phyloP scores from a whole-genome alignment of 495 filamentous ascomycete genomes.

The Cladorrhinum samala region DNA sequence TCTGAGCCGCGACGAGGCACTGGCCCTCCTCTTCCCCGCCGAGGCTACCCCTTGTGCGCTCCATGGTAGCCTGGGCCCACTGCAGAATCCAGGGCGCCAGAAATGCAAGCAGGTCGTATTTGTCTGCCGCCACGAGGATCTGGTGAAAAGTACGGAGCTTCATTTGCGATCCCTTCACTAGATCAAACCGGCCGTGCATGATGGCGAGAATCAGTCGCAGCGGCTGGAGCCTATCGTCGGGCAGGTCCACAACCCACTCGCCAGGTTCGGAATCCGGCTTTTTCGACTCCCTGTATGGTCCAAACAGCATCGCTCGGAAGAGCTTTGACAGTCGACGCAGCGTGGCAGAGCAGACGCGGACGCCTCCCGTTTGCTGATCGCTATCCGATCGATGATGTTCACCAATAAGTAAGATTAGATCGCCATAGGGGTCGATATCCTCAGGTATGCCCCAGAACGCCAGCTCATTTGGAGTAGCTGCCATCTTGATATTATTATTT shows the following conservation, averaged over 20 bases:
- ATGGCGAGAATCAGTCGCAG: neutral
- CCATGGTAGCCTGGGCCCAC: too few species aligned
- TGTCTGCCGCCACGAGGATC: neutral
- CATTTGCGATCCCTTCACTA: neutral
- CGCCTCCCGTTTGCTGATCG: too few species aligned
- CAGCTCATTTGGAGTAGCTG: too few species aligned
- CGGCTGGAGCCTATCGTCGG: neutral
- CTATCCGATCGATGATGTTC: too few species aligned
- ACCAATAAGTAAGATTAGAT: too few species aligned
- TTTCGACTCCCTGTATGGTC: neutral
- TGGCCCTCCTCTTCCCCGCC: too few species aligned
- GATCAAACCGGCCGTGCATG: neutral
- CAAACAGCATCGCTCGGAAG: neutral
- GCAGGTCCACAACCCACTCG: neutral
- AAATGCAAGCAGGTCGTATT: neutral
- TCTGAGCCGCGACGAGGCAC: too few species aligned
- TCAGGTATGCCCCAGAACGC: too few species aligned
- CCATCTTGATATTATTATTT: too few species aligned
- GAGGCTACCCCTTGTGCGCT: too few species aligned
- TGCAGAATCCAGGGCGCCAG: too few species aligned
- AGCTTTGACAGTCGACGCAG: neutral
- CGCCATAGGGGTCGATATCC: too few species aligned
- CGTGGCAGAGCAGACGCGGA: neutral
- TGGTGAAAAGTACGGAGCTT: neutral
- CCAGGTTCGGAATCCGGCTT: neutral